Evolutionary conservation across 2,329 filamentous ascomycete species (phyloP).

Genomic region (Escovopsis sp.): DNA sequence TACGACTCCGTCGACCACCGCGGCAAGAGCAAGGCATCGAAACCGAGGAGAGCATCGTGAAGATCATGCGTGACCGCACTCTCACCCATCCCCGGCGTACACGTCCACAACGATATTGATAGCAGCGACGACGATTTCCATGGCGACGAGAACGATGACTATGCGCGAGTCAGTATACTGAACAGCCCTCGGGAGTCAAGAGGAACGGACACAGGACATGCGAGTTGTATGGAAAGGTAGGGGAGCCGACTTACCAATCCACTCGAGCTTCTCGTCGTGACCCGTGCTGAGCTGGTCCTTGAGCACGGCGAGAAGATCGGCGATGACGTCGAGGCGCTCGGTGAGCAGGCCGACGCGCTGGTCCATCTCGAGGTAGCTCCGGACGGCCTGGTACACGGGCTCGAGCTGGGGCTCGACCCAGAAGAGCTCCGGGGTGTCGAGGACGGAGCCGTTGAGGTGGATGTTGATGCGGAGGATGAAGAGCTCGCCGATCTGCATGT

Average conservation of each 20-base stretch:
- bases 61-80: no score
- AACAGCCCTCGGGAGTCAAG: background rate
- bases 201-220: no score
- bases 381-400: constrained; percentile 87
- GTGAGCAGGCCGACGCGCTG: constrained; percentile 81
- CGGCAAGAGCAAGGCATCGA: no score
- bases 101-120: constrained; percentile 94
- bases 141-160: constrained; percentile 93
- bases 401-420: constrained; percentile 97
- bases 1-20: no score
- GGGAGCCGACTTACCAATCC: constrained; percentile 54
- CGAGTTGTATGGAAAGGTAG: background rate
- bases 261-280: constrained; percentile 77
- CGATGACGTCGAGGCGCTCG: constrained; percentile 75
- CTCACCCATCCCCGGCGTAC: constrained; percentile 36
- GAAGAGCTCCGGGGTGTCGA: constrained; percentile 94
- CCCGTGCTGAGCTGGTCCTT: constrained; percentile 93
- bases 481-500: constrained; percentile 98
- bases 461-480: constrained; percentile 98
- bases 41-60: background rate
- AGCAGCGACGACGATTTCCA: constrained; percentile 81
- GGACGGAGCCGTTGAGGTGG: constrained; percentile 88
- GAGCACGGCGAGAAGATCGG: constrained; percentile 77
- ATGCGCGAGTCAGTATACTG: constrained; percentile 6
- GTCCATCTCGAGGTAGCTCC: constrained; percentile 96